Evolutionary conservation across 176 grass and related monocot genomes (phyloP), one percentile per base, ranked within the genome.

Genomic region (Urochloa ruziziensis): DNA sequence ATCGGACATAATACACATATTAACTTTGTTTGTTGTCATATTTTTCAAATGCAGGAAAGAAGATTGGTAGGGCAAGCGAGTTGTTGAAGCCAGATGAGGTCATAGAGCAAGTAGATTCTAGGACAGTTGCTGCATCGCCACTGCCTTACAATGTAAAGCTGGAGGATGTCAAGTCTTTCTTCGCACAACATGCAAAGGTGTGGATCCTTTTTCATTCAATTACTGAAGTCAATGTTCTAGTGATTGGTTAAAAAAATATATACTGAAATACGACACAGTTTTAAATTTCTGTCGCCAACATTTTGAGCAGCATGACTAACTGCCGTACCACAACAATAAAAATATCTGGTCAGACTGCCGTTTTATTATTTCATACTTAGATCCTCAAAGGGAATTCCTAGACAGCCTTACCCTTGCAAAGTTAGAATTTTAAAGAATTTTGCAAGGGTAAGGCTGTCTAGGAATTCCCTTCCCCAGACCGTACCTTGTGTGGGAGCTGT

Each of bases 111-210:
- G 56, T 93, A 4, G 86, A 93, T 84, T 87, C 86, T 24, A 90
- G 86, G 78, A 93, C 91, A 8, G 18, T 96, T 79, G 88, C 91
- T 23, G 91, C 63, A 28, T 87, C 88, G 13, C 94, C 94, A 10
- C 86, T 93, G 33, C 88, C 94, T 85, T 96, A 91, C 80, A 89
- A 93, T 84, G 72, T 91, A 43, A 92, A 90, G 80, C 76, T 85
- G 21, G 91, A 96, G 77, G 88, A 87, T 80, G 81, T 96, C 16
- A 80, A 96, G 42, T 86, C 91, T 34, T 97, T 97, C 63, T 93
- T 97, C 80, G 27, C 66, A 25, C 81, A 89, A 40, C 30, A 79
- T 21, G 91, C 86, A 40, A 93, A 93, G 94, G 94, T 96, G 44
- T 74, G 53, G n/a, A 12, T 67, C 49, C 8, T 37, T 54, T 68